phyloP scores from a whole-genome alignment of 768 basidiomycete genomes.

The Crucibulum laeve region DNA sequence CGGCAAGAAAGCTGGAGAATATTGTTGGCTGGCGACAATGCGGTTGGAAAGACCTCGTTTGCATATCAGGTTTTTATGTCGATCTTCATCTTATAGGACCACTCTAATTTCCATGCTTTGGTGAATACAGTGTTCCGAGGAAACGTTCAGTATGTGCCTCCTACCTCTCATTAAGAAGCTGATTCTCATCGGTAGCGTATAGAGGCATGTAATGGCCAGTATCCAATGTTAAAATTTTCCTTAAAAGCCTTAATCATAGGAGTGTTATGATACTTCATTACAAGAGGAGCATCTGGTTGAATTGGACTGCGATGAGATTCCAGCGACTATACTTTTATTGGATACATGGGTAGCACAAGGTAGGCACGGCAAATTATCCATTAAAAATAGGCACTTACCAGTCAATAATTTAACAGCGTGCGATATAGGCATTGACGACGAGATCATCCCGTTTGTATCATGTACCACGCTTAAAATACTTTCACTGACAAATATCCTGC shows the following conservation, averaged over 20 bases:
- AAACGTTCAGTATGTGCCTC: slow-evolving; percentile 12
- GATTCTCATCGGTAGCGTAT: no score
- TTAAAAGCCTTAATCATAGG: background rate
- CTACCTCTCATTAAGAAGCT: background rate
- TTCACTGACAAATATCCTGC: background rate
- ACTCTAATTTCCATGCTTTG: background rate
- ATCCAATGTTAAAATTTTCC: no score
- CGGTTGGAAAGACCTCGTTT: slow-evolving; percentile 25
- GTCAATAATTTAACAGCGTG: slow-evolving; percentile 6
- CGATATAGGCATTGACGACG: slow-evolving; percentile 11
- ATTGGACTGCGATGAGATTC: slow-evolving; percentile 11
- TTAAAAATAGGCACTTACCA: background rate
- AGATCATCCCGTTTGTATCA: slow-evolving; percentile 14
- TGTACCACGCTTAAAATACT: background rate
- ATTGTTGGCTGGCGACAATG: slow-evolving; percentile 19
- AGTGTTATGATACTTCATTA: background rate
- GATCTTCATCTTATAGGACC: background rate
- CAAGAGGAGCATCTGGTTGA: slow-evolving; percentile 11
- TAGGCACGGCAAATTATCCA: slow-evolving; percentile 4
- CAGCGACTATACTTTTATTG: slow-evolving; percentile 9
- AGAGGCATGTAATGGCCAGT: no score
- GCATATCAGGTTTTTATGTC: slow-evolving; percentile 16
- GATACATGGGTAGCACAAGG: slow-evolving; percentile 20
- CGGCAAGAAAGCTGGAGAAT: slow-evolving; percentile 18
- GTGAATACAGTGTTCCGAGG: slow-evolving; percentile 14